Percentiles rank a stretch among this genome's conserved stretches.
These are phyloP conservation scores for Alternaria brassicae DNA, from an alignment of 2,329 filamentous ascomycete genomes.

Conservation along the genomic window DNA sequence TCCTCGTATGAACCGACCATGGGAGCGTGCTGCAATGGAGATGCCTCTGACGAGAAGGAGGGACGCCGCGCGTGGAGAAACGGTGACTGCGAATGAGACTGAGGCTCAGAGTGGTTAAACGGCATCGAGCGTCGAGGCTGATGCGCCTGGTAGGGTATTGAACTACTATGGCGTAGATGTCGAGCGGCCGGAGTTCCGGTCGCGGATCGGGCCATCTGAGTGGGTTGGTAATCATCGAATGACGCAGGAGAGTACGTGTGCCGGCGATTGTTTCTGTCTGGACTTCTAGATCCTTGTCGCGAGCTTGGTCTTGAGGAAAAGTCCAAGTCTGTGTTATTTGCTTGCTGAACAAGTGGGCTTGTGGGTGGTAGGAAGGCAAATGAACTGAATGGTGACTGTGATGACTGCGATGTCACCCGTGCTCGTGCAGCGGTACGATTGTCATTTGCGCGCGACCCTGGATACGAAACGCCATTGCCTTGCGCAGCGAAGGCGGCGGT, in stretches of 20 bases:
- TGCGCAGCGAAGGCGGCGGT: conserved; percentile 40
- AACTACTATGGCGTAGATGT: conserved; percentile 64
- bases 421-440: conserved; percentile 49
- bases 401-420: conserved; percentile 62
- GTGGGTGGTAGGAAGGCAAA: conserved; percentile 89
- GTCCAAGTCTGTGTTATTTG: conserved; percentile 81
- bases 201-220: conserved; percentile 45
- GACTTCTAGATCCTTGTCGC: conserved; percentile 50
- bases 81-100: conserved; percentile 54
- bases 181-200: conserved; percentile 42
- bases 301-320: conserved; percentile 58
- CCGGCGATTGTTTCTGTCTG: conserved; percentile 64
- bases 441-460: conserved; percentile 26
- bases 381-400: conserved; percentile 74
- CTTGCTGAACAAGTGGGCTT: conserved; percentile 87
- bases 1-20: conserved; percentile 99
- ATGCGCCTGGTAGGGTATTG: conserved; percentile 76
- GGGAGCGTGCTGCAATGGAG: conserved; percentile 84
- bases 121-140: conserved; percentile 78
- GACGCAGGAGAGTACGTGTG: conserved; percentile 74
- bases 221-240: conserved; percentile 59
- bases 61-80: conserved; percentile 65
- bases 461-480: conserved; percentile 23
- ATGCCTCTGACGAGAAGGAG: conserved; percentile 76
- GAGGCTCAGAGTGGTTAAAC: conserved; percentile 54